Conservation (phyloP, 768 basidiomycete genomes). For the Boletus huronensis region DNA sequence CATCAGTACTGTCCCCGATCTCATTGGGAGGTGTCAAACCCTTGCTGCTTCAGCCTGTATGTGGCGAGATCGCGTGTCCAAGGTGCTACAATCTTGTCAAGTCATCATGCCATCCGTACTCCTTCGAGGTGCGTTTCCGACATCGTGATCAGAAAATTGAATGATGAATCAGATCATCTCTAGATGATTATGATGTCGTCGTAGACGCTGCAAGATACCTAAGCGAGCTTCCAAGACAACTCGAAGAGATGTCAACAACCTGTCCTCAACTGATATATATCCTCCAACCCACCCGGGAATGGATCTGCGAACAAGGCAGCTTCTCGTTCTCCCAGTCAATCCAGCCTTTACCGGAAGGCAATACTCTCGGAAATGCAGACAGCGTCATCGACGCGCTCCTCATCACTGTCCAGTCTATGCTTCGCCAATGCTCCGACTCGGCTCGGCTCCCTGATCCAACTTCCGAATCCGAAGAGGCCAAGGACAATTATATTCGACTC, state of each 20-base stretch:
- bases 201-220: conserved; percentile 26
- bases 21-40: conserved; percentile 28
- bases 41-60: conserved; percentile 23
- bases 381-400: conserved; percentile 60
- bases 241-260: conserved; percentile 26
- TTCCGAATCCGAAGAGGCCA: conserved; percentile 29
- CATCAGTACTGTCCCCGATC: conserved; percentile 12
- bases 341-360: neutral
- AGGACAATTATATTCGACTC: conserved; percentile 51
- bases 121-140: conserved; percentile 33
- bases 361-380: conserved; percentile 28
- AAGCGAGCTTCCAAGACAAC: conserved; percentile 20
- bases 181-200: conserved; percentile 38
- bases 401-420: conserved; percentile 59
- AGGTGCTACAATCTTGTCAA: conserved; percentile 21
- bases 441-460: neutral
- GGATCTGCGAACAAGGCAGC: conserved; percentile 30
- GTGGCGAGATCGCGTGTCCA: conserved; percentile 29
- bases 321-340: conserved; percentile 14
- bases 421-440: conserved; percentile 37
- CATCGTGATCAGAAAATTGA: neutral
- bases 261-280: conserved; percentile 30
- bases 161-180: neutral
- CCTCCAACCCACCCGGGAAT: conserved; percentile 26
- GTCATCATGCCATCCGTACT: conserved; percentile 30